Percentiles rank a stretch among this genome's conserved stretches.
These are phyloP conservation scores for Hypoxylon rickii DNA, from an alignment of 495 filamentous ascomycete species.

Conservation along the genomic window DNA sequence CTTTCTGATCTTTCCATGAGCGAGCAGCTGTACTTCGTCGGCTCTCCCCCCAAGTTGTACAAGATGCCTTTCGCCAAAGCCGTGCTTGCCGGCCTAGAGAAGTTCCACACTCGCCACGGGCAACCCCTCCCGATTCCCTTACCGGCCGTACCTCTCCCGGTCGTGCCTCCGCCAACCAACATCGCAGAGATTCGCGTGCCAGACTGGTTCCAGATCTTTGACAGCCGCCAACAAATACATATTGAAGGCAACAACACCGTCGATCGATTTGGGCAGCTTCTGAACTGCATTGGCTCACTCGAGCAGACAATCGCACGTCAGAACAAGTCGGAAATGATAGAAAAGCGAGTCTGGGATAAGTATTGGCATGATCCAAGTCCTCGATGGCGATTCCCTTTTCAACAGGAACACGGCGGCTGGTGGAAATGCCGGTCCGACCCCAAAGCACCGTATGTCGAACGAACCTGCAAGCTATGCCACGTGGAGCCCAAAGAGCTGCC, in stretches of 20 bases:
- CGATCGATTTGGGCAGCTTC: constrained; percentile 13
- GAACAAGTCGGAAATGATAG: not conserved
- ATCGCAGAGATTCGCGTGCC: constrained; percentile 21
- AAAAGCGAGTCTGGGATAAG: constrained; percentile 33
- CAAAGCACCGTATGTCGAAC: constrained; percentile 39
- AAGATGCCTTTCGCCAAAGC: constrained; percentile 19
- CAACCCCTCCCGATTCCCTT: not conserved
- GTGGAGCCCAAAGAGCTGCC: no score
- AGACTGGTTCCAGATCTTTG: constrained; percentile 39
- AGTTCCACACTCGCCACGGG: not conserved
- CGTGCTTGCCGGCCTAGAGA: constrained; percentile 11
- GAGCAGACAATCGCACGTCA: constrained; percentile 2
- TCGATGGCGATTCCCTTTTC: constrained; percentile 37
- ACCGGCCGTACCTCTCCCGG: not conserved
- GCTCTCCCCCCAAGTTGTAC: constrained; percentile 1
- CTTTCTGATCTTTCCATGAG: not conserved
- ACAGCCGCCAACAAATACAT: constrained; percentile 1
- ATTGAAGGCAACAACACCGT: constrained; percentile 1
- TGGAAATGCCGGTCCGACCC: constrained; percentile 47
- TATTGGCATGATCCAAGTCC: constrained; percentile 40
- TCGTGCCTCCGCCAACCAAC: not conserved
- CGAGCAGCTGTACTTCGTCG: constrained; percentile 13
- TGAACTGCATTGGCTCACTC: constrained; percentile 13
- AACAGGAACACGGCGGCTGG: constrained; percentile 40
- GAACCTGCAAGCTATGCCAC: constrained; percentile 26